Percentiles rank a stretch among this genome's conserved stretches.
These are phyloP conservation scores for Neurospora terricola DNA, from an alignment of 495 filamentous ascomycete genomes.

Conservation along the genomic window DNA sequence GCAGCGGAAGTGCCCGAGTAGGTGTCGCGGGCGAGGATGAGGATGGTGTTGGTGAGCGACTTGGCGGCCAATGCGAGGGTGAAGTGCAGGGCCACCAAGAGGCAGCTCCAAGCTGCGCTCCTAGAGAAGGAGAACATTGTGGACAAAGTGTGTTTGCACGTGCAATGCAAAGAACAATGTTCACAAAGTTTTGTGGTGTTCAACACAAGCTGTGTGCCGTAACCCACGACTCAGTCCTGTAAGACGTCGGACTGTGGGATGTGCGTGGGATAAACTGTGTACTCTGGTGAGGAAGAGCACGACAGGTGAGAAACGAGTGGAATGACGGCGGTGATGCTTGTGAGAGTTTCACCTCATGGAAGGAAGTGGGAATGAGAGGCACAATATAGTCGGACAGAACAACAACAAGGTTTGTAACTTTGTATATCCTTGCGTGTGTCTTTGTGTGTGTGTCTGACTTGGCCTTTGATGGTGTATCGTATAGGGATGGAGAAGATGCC, in stretches of 20 bases:
- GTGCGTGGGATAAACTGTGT: not conserved
- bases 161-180: not conserved
- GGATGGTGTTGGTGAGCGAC: slow-evolving; percentile 34
- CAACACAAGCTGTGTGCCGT: not conserved
- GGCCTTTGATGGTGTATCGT: not conserved
- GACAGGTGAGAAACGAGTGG: not conserved
- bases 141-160: not conserved
- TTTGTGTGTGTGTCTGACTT: not conserved
- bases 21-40: slow-evolving; percentile 47
- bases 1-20: slow-evolving; percentile 36
- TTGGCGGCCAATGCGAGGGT: slow-evolving; percentile 6
- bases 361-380: not conserved
- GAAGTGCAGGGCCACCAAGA: not conserved
- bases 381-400: not conserved
- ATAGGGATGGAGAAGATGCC: not conserved
- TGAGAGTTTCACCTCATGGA: not conserved
- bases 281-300: not conserved
- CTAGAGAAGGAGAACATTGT: not conserved
- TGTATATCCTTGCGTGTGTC: not conserved
- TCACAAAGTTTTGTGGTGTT: not conserved
- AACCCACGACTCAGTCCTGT: not conserved
- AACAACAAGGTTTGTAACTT: not conserved
- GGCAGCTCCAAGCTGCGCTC: not conserved
- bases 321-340: not conserved
- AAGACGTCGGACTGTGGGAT: not conserved